These are phyloP conservation scores for Moesziomyces sp. DNA, from an alignment of 1,284 basidiomycete genomes.

Conservation along the genomic window DNA sequence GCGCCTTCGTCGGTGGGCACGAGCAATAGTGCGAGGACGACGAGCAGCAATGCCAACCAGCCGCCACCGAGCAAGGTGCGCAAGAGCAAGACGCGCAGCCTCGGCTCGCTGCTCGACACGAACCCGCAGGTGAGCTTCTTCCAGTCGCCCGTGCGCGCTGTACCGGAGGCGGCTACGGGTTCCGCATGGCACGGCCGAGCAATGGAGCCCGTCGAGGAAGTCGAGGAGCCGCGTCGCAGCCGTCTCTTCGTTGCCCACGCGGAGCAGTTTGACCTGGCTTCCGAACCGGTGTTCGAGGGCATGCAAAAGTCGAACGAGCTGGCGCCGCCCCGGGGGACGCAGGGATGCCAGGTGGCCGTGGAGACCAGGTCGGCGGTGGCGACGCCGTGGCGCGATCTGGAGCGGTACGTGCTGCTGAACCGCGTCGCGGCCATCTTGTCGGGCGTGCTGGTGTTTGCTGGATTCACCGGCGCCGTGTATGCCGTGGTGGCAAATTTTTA, in stretches of 20 bases:
- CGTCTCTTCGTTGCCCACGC: slow-evolving; percentile 16
- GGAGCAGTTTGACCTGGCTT: slow-evolving; percentile 3
- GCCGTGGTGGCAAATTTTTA: slow-evolving; percentile 57
- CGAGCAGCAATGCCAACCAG: slow-evolving; percentile 29
- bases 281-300: not conserved
- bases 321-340: slow-evolving; percentile 5
- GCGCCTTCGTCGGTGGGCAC: slow-evolving; percentile 30
- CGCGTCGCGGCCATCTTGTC: slow-evolving; percentile 48
- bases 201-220: slow-evolving; percentile 23
- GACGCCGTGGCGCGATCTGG: slow-evolving; percentile 35
- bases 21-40: slow-evolving; percentile 22
- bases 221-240: slow-evolving; percentile 25
- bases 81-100: slow-evolving; percentile 33
- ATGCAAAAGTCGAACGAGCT: not conserved
- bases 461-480: slow-evolving; percentile 47
- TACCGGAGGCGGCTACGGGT: slow-evolving; percentile 15
- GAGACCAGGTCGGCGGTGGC: slow-evolving; percentile 7
- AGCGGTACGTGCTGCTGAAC: slow-evolving; percentile 54
- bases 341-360: slow-evolving; percentile 13
- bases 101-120: slow-evolving; percentile 37
- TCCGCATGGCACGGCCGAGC: slow-evolving; percentile 7
- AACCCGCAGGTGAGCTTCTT: slow-evolving; percentile 49
- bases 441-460: slow-evolving; percentile 48
- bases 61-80: slow-evolving; percentile 26
- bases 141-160: slow-evolving; percentile 44